Base-by-base conservation (phyloP, 1,284 basidiomycete genomes). In the Ceratobasidium sp. region DNA sequence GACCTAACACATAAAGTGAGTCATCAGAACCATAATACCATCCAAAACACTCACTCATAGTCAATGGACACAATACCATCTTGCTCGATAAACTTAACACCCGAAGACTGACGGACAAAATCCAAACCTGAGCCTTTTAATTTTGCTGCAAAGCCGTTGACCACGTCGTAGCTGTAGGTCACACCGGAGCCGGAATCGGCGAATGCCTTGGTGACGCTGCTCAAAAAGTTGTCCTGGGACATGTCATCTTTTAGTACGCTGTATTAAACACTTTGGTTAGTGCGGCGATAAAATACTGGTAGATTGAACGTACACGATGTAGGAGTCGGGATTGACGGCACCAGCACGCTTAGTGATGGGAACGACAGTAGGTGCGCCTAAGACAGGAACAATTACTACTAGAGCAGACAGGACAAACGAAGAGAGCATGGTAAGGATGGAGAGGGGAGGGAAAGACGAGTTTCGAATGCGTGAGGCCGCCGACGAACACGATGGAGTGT, bases 81-180 rank as follows among this genome's bases (percentile, higher is more conserved):
- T 30, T n/a, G 54, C 41, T 55, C 62, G 28, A 73, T 61, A 35
- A 38, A 75, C 28, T 58, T 61, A 21, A 76, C 73, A 41, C 72
- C 75, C 35, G 32, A 18, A 4, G 35, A 4, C 11, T 38, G 35
- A 38, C 41, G 63, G 72, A 57, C 44, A 30, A 41, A 41, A 43
- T 43, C 28, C 44, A 32, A 62, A 23, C 46, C 50, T 2, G 46
- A 32, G 4, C 41, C 21, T 28, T 30, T 43, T 21, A 73, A 28
- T 13, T 14, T 41, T 28, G 66, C 73, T 14, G 74, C 63, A 35
- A 73, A 73, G 23, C 73, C 74, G 44, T 75, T 63, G 50, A 73
- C 47, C 26, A 75, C 5, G 26, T 8, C 44, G n/a, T 38, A 35
- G 23, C 64, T 50, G 35, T 63, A 72, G 44, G 50, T 43, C 13